Evolutionary conservation across 345 rosid species (phyloP).

Genomic region (Xanthoceras sorbifolium): DNA sequence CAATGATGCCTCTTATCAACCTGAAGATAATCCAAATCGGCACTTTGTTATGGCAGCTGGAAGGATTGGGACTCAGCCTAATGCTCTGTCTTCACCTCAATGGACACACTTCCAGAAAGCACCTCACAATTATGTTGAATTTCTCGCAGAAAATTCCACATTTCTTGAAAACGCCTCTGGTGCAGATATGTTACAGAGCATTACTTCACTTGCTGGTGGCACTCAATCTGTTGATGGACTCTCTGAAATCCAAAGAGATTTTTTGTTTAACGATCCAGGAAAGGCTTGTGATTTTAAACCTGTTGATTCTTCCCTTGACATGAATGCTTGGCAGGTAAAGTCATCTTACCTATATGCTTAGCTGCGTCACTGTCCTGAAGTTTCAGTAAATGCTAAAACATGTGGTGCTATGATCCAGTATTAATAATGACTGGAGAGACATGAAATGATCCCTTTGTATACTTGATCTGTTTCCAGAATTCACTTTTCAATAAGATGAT

Average conservation of each 20-base stretch:
- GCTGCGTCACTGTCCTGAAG: conserved; percentile 6
- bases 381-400: conserved; percentile 24
- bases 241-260: conserved; percentile 21
- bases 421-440: not conserved
- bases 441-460: not conserved
- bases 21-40: conserved; percentile 25
- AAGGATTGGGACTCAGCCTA: conserved; percentile 15
- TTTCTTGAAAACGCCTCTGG: conserved; percentile 29
- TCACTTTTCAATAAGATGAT: not conserved
- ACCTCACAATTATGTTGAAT: conserved; percentile 37
- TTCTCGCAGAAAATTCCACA: conserved; percentile 32
- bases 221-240: conserved; percentile 9
- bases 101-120: conserved; percentile 27
- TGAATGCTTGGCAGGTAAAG: conserved; percentile 27
- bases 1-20: conserved; percentile 22
- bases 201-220: conserved; percentile 28
- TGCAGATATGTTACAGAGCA: conserved; percentile 25
- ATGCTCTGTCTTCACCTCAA: conserved; percentile 29
- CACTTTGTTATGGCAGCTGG: conserved; percentile 1
- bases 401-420: not conserved
- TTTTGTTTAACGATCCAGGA: conserved; percentile 18
- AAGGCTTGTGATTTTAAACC: conserved; percentile 18
- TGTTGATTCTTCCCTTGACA: conserved; percentile 23
- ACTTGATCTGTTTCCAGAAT: not conserved
- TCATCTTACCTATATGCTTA: conserved; percentile 18